Base-by-base conservation (phyloP, 805 yeast genomes). In the Lipomyces sp. region DNA sequence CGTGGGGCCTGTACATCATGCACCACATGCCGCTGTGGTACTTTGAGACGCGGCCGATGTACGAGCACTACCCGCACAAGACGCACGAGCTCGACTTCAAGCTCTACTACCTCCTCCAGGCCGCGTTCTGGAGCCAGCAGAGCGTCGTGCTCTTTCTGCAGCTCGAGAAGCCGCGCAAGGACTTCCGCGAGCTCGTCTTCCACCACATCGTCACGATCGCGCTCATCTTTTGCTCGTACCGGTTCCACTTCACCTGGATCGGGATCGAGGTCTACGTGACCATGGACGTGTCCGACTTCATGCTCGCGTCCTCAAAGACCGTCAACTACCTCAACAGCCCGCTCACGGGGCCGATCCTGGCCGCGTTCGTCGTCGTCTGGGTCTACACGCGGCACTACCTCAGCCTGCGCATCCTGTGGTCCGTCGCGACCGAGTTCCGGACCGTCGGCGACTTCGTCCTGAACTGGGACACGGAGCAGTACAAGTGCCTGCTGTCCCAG, bases 81-180 rank as follows among this genome's bases (percentile, higher is more conserved):
- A 75, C 83, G 31, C 86, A 85, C 64, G 83, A 78, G 49, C 76
- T 72, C 54, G 72, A 75, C 49, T 84, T 85, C 73, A 93, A 93
- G 71, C 68, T 81, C 13, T 93, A 84, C 66, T 93, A 93, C 67
- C 73, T 93, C 55, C 81, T 86, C 37, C 98, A 93, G 72, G 97
- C 98, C 4, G 85, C 97, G 3, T 93, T 88, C 69, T 93, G 99
- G 99, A 82, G 89, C 21, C 99, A 93, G 72, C 98, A 93, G 71
- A 83, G 95, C 1, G 81, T 86, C 36, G 85, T 93, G 29, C 74
- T 93, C 57, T 71, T 81, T 40, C 74, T 93, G 57, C 95, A 85
- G 68, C 76, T 93, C 54, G 99, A 93, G 70, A 87, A 87, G 68
- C 98, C 96, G 51, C 79, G 99, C 69, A 90, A 89, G 69, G 99